These are phyloP conservation scores for Mesembryanthemum crystallinum DNA, from an alignment of 148 eudicot genomes.

Conservation along the genomic window DNA sequence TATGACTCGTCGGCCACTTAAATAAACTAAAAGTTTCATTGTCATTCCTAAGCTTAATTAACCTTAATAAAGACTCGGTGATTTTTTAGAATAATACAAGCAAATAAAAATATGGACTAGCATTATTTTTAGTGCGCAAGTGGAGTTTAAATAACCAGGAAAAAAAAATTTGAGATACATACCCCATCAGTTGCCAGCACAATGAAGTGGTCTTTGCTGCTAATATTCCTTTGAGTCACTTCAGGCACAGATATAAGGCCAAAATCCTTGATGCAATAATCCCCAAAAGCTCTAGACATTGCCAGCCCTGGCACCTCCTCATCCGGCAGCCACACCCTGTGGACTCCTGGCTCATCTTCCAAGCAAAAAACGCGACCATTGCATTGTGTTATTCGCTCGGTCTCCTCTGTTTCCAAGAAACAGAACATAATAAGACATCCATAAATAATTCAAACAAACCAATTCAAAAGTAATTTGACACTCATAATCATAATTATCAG, in stretches of 20 bases:
- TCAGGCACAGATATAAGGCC: constrained; percentile 92
- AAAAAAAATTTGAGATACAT: constrained; percentile 26
- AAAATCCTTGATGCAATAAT: constrained; percentile 74
- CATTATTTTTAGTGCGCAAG: constrained; percentile 11
- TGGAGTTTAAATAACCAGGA: neutral
- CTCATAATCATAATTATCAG: neutral
- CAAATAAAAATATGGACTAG: neutral
- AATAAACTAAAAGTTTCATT: neutral
- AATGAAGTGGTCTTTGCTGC: constrained; percentile 66
- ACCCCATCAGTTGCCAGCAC: constrained; percentile 96
- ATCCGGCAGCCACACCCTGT: constrained; percentile 78
- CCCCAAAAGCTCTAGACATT: constrained; percentile 97
- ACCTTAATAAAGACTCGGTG: neutral
- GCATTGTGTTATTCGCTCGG: constrained; percentile 71
- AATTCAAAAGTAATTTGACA: neutral
- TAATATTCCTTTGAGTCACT: constrained; percentile 68
- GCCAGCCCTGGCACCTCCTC: constrained; percentile 89
- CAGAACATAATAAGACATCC: constrained; percentile 8
- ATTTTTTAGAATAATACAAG: neutral
- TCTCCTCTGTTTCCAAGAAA: constrained; percentile 59
- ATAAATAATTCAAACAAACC: neutral
- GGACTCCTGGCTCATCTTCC: constrained; percentile 84
- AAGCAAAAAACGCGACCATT: constrained; percentile 81
- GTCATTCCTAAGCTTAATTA: constrained; percentile 5
- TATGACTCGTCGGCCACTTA: neutral